Evolutionary conservation across 148 eudicot species (phyloP).

Genomic region (Camellia lanceoleosa): DNA sequence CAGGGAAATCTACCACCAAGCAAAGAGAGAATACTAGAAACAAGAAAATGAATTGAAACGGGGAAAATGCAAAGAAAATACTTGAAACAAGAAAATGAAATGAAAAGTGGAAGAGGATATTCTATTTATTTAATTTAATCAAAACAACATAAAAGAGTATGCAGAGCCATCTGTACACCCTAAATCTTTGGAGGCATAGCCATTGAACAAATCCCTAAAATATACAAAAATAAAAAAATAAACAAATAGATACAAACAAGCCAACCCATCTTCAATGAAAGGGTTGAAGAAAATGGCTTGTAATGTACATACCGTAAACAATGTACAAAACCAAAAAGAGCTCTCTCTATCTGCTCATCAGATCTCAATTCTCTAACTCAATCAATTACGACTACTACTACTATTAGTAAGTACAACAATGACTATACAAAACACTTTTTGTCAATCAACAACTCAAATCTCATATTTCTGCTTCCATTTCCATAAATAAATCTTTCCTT

Average conservation of each 20-base stretch:
- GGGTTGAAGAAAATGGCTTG: conserved; percentile 36
- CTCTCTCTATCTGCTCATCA: not conserved
- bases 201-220: conserved; percentile 16
- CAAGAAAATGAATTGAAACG: not conserved
- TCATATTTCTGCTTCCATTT: conserved; percentile 14
- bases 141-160: not conserved
- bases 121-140: not conserved
- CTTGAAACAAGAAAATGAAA: no score
- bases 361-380: conserved; percentile 4
- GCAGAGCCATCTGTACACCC: not conserved
- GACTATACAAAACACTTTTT: conserved; percentile 8
- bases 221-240: conserved; percentile 13
- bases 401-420: conserved; percentile 5
- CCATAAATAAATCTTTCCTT: conserved; percentile 32
- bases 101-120: not conserved
- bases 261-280: conserved; percentile 54
- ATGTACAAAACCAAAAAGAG: conserved; percentile 9
- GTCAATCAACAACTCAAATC: not conserved
- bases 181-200: not conserved
- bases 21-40: not conserved
- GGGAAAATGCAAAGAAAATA: no score
- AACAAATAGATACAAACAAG: conserved; percentile 22
- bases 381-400: conserved; percentile 2
- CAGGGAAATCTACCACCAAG: not conserved
- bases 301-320: conserved; percentile 20